Evolutionary conservation across 345 rosid genomes (phyloP).

Genomic region (Clarkia xantiana): DNA sequence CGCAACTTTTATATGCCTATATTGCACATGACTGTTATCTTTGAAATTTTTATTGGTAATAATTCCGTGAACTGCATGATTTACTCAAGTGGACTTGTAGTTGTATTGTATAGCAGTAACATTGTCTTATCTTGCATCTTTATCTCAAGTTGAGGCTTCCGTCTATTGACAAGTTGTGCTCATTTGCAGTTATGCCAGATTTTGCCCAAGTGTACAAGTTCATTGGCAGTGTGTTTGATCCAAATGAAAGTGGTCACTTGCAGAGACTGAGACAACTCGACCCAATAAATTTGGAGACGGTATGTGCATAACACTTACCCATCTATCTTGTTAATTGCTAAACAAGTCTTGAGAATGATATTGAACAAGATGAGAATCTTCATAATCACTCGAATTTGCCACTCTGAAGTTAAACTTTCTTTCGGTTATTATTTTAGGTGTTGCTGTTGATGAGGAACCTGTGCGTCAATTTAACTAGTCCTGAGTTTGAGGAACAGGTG

Average conservation of each 20-base stretch:
- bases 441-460: slow-evolving; percentile 74
- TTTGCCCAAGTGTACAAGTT: slow-evolving; percentile 85
- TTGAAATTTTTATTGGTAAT: no score
- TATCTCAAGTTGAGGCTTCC: no score
- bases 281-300: slow-evolving; percentile 69
- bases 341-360: not conserved
- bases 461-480: slow-evolving; percentile 48
- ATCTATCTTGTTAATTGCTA: not conserved
- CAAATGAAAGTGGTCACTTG: slow-evolving; percentile 44
- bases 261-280: slow-evolving; percentile 79
- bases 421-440: slow-evolving; percentile 22
- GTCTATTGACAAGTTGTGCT: not conserved
- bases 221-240: slow-evolving; percentile 85
- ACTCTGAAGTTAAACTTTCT: not conserved
- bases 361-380: not conserved
- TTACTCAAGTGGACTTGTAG: no score
- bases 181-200: slow-evolving; percentile 62
- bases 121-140: no score
- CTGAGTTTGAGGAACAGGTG: slow-evolving; percentile 73
- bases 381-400: no score
- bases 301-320: slow-evolving; percentile 11
- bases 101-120: no score
- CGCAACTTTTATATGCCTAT: no score
- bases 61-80: no score
- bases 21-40: no score